These are phyloP conservation scores for Blastomyces silverae DNA, from an alignment of 2,329 filamentous ascomycete species.

Conservation along the genomic window DNA sequence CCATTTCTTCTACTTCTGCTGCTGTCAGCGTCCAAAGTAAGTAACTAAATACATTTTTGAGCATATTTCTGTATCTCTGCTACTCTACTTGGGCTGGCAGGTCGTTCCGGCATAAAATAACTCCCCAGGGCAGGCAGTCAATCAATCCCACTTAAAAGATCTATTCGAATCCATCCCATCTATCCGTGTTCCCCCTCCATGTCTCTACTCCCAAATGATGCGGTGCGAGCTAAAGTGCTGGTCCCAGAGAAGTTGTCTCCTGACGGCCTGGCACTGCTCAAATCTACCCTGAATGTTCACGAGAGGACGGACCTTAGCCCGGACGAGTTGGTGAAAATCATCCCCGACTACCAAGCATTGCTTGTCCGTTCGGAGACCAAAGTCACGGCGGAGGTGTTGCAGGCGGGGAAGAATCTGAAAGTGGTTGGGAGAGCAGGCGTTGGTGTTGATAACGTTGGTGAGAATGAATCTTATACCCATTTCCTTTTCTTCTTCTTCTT, in stretches of 20 bases:
- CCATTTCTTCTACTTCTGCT: too few relatives aligned
- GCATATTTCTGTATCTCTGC: background rate
- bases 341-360: conserved; percentile 65
- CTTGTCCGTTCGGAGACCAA: conserved; percentile 78
- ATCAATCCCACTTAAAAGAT: background rate
- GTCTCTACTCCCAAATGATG: conserved; percentile 22
- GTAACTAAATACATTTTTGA: too few relatives aligned
- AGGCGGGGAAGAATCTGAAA: conserved; percentile 60
- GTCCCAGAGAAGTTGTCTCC: conserved; percentile 73
- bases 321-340: conserved; percentile 58
- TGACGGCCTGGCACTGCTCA: conserved; percentile 66
- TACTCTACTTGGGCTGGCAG: background rate
- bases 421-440: conserved; percentile 76
- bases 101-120: background rate
- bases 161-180: too few relatives aligned
- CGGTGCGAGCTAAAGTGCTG: conserved; percentile 50
- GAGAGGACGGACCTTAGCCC: conserved; percentile 56
- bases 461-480: conserved; percentile 14
- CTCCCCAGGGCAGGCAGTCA: background rate
- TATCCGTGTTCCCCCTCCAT: too few relatives aligned
- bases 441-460: conserved; percentile 70
- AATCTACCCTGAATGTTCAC: conserved; percentile 62
- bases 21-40: too few relatives aligned
- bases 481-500: background rate
- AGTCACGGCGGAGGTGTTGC: conserved; percentile 62